Evolutionary conservation across 148 eudicot species (phyloP).

Genomic region (Rhododendron simsii): DNA sequence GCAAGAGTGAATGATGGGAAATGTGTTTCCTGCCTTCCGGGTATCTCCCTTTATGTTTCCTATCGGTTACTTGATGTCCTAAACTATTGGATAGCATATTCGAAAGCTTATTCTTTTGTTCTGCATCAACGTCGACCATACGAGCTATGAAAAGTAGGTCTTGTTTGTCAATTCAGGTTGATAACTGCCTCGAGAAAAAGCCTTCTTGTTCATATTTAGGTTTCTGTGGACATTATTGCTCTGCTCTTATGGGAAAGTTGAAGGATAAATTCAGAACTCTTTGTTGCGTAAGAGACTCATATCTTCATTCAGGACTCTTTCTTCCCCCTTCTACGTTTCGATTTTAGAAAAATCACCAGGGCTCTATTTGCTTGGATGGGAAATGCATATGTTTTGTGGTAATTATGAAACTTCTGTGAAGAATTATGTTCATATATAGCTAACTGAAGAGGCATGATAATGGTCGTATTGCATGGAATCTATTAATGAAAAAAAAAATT

Average conservation of each 20-base stretch:
- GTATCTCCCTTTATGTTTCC: not conserved
- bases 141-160: conserved; percentile 40
- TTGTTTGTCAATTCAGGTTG: conserved; percentile 38
- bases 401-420: not conserved
- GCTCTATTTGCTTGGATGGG: not conserved
- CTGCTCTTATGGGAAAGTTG: conserved; percentile 49
- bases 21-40: conserved; percentile 4
- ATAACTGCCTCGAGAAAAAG: conserved; percentile 31
- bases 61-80: not conserved
- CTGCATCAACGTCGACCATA: not conserved
- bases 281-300: conserved; percentile 43
- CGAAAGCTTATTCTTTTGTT: conserved; percentile 7
- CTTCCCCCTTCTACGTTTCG: not conserved
- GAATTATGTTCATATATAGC: not conserved
- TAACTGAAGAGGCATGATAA: not conserved
- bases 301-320: not conserved
- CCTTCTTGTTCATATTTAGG: conserved; percentile 36
- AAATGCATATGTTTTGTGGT: not conserved
- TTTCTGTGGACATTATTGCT: conserved; percentile 31
- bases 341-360: not conserved
- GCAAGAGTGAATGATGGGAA: conserved; percentile 20
- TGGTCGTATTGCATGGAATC: not conserved
- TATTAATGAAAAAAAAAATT: not conserved
- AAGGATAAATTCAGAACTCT: conserved; percentile 45
- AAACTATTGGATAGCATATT: not conserved